A percentile compares a stretch with the other conserved stretches of the same genome.
These are phyloP conservation scores for Lolium multiflorum DNA, from an alignment of 176 grass and related monocot species.

Conservation along the genomic window DNA sequence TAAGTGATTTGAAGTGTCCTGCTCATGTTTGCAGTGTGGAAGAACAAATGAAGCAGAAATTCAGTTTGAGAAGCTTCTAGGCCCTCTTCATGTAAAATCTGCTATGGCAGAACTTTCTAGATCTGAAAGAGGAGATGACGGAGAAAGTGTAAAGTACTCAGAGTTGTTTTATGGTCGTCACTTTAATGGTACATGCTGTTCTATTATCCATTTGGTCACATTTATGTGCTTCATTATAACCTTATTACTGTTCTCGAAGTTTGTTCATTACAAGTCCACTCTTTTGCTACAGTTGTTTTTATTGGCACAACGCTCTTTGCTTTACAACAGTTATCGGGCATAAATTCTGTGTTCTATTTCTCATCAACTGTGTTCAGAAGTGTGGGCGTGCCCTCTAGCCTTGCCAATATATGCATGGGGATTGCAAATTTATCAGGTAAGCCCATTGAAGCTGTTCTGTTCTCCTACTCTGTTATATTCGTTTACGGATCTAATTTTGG, in stretches of 20 bases:
- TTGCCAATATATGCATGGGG: conserved; percentile 91
- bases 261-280: conserved; percentile 84
- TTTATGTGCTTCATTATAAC: conserved; percentile 33
- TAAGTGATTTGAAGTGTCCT: conserved; percentile 15
- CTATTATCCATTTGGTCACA: conserved; percentile 19
- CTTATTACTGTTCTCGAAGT: conserved; percentile 42
- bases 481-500: conserved; percentile 42
- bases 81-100: conserved; percentile 79
- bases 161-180: conserved; percentile 90
- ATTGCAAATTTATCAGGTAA: conserved; percentile 91
- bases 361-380: conserved; percentile 98
- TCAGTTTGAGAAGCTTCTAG: conserved; percentile 91
- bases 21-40: conserved; percentile 63
- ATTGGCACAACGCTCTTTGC: conserved; percentile 98
- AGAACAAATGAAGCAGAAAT: conserved; percentile 88
- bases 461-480: conserved; percentile 21
- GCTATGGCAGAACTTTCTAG: conserved; percentile 90
- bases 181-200: conserved; percentile 71
- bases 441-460: conserved; percentile 29
- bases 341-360: conserved; percentile 99
- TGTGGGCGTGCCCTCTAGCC: conserved; percentile 85
- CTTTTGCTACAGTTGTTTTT: conserved; percentile 99
- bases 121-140: conserved; percentile 79
- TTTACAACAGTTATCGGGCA: conserved; percentile 99
- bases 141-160: conserved; percentile 87